Evolutionary conservation across 148 eudicot genomes (phyloP).

Genomic region (Persicaria maculosa): DNA sequence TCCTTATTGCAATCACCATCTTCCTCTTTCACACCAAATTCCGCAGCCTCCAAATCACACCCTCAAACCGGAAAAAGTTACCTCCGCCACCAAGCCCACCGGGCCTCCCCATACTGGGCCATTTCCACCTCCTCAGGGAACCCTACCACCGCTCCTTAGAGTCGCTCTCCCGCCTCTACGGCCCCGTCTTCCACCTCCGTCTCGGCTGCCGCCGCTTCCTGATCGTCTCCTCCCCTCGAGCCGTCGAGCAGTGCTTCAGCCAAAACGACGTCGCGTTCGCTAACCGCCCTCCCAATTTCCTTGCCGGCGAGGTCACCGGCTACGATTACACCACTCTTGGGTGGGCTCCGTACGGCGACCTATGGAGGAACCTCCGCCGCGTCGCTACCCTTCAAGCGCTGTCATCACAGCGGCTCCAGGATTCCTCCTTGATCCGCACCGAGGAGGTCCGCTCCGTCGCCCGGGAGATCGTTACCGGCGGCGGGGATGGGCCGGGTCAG

Average conservation of each 20-base stretch:
- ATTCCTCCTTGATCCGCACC: slow-evolving; percentile 10
- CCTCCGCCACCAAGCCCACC: slow-evolving; percentile 29
- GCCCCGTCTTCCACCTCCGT: slow-evolving; percentile 24
- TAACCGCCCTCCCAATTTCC: slow-evolving; percentile 28
- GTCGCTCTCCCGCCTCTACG: slow-evolving; percentile 18
- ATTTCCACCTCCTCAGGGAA: slow-evolving; percentile 26
- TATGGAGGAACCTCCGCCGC: slow-evolving; percentile 41
- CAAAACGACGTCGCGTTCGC: slow-evolving; percentile 35
- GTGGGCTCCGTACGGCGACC: slow-evolving; percentile 35
- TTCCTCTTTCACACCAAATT: not conserved
- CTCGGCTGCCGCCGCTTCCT: slow-evolving; percentile 22
- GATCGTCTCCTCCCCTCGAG: slow-evolving; percentile 22
- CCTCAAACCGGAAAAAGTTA: not conserved
- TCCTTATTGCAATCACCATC: not conserved
- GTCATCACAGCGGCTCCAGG: slow-evolving; percentile 25
- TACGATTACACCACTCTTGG: slow-evolving; percentile 16
- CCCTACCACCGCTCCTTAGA: slow-evolving; percentile 27
- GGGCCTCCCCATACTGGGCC: slow-evolving; percentile 29
- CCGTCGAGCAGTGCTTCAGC: slow-evolving; percentile 26
- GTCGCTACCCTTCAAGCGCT: slow-evolving; percentile 22
- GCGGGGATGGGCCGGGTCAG: not conserved
- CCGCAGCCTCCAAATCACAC: not conserved
- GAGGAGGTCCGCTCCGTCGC: slow-evolving; percentile 15
- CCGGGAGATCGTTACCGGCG: not conserved
- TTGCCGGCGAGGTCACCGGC: slow-evolving; percentile 19